phyloP scores from a whole-genome alignment of 495 filamentous ascomycete species.

The Aspergillus baeticus region DNA sequence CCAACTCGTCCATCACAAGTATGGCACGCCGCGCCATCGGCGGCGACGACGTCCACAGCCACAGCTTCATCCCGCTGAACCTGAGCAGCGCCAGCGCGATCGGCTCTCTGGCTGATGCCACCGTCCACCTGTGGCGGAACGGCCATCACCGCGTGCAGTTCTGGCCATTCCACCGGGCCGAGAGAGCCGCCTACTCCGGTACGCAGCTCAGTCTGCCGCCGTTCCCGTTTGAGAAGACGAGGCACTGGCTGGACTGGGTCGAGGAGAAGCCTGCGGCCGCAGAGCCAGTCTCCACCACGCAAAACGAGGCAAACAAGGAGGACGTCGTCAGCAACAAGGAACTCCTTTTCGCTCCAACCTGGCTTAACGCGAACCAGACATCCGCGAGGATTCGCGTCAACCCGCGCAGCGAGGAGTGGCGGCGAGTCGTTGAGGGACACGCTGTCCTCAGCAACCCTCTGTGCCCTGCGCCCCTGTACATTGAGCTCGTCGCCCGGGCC shows the following conservation, averaged over 20 bases:
- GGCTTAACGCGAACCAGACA: neutral
- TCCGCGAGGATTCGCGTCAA: neutral
- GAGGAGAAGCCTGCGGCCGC: no score
- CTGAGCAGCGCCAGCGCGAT: constrained; percentile 23
- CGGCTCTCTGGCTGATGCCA: constrained; percentile 36
- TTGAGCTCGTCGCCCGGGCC: neutral
- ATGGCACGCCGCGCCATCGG: constrained; percentile 40
- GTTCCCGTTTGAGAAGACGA: constrained; percentile 49
- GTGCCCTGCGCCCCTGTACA: neutral
- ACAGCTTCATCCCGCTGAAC: constrained; percentile 42
- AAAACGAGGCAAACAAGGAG: no score
- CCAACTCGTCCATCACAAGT: constrained; percentile 41
- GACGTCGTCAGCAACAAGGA: neutral
- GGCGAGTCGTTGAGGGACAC: neutral
- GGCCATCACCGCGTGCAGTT: constrained; percentile 32
- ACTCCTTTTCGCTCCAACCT: neutral
- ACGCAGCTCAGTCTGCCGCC: constrained; percentile 39
- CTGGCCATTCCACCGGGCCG: constrained; percentile 43
- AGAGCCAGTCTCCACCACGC: neutral
- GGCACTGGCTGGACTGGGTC: constrained; percentile 35
- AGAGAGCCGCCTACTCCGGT: constrained; percentile 27
- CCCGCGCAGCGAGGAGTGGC: neutral
- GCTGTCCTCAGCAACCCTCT: neutral
- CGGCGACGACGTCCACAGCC: neutral
- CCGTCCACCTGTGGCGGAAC: constrained; percentile 42